Base-by-base conservation (phyloP, 2,329 filamentous ascomycete genomes). In the Beauveria medogensis region DNA sequence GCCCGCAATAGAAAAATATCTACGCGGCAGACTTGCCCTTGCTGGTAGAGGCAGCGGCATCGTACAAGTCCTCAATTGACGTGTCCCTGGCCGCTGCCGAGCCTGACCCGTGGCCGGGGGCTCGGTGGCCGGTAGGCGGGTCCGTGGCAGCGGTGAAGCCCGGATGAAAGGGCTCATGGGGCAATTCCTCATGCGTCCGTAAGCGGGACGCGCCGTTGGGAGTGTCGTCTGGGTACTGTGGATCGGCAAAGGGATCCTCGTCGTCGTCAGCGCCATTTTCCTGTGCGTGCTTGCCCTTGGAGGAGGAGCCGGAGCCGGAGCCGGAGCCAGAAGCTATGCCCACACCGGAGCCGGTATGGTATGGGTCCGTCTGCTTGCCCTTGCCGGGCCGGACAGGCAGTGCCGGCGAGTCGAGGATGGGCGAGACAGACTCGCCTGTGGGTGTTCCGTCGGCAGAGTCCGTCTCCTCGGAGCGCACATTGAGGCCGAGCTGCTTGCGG, bases 401-500 rank as follows among this genome's bases (percentile, higher is more conserved):
- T 63, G 43, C 62, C 48, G 54, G 63, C 57, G 30, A 26, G 48
- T 44, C 62, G 55, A 48, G 37, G 22, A 60, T 9, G 14, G 56
- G 57, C 14, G 57, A 60, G 8, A 60, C 57, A 3, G 48, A n/a
- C 20, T 48, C 57, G 20, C n/a, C 28, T 12, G 10, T 18, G 2
- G 46, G 55, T 3, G 46, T 37, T 3, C 56, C 55, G 26, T 20
- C 51, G 66, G 62, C 69, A 59, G 68, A 66, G 8, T 71, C 69
- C 3, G 67, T 65, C 12, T 69, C 68, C 12, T 67, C 63, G 18
- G 70, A 70, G 16, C 67, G 68, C 37, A 69, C 69, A 14, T 69
- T 66, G 24, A 72, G 67, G 24, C 81, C 80, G 5, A 82, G 72
- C 43, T 80, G 76, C 69, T 86, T 87, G 63, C 81, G 77, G 3